Percentiles rank a stretch among this genome's conserved stretches.
phyloP scores from a whole-genome alignment of 306 rosid genomes.

The Coriaria nepalensis region DNA sequence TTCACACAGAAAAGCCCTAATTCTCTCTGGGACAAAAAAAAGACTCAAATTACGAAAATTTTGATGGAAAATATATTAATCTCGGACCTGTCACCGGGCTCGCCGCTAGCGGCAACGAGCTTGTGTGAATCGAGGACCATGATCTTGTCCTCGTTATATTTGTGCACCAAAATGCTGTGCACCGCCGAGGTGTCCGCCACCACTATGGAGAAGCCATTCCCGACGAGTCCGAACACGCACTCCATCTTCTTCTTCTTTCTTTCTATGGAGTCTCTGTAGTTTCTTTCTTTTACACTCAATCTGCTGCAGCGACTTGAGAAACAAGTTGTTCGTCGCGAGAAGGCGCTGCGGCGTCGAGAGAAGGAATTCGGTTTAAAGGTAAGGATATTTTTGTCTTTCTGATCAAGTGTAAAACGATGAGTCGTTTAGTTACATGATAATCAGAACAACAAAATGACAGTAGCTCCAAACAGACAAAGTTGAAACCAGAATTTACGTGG shows the following conservation, averaged over 20 bases:
- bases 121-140: conserved; percentile 96
- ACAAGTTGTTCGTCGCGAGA: conserved; percentile 9
- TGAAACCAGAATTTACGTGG: too few species aligned
- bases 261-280: neutral
- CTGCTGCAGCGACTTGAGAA: conserved; percentile 12
- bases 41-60: neutral
- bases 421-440: too few species aligned
- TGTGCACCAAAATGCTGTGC: conserved; percentile 86
- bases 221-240: conserved; percentile 75
- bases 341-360: too few species aligned
- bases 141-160: conserved; percentile 95
- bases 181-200: conserved; percentile 91
- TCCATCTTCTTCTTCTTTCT: conserved; percentile 36
- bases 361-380: too few species aligned
- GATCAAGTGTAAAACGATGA: too few species aligned
- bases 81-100: conserved; percentile 73
- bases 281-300: neutral
- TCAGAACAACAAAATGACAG: too few species aligned
- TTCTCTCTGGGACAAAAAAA: neutral
- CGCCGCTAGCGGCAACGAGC: conserved; percentile 94
- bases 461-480: too few species aligned
- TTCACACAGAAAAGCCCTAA: conserved; percentile 8
- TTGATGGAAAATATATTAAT: too few species aligned
- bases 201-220: conserved; percentile 65
- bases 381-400: neutral